Base-by-base conservation (phyloP, 2,329 filamentous ascomycete species). In the Diplodia intermedia region DNA sequence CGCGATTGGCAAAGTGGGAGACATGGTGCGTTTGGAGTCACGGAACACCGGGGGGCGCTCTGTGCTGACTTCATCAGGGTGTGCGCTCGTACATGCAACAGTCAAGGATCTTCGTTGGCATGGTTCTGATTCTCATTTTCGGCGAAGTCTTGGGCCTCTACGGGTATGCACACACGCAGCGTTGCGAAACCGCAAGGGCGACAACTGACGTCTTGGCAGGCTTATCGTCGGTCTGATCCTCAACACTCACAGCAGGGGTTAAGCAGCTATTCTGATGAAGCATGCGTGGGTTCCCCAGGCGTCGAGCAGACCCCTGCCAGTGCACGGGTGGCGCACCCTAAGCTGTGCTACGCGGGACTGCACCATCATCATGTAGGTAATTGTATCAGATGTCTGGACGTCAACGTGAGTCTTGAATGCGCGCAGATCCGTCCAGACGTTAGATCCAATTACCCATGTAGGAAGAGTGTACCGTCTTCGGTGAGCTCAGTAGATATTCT, bases 51-150 rank as follows among this genome's bases (percentile, higher is more conserved):
- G 12, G 9, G 36, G 29, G 43, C 29, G 65, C 29, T 23, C 20
- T 20, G 36, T 9, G 23, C 65, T 67, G 54, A 79, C 67, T 1
- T 9, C 12, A 12, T 53, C 69, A 88, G 86, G 88, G 95, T 70
- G 94, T 98, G 65, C 89, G 95, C 74, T 90, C 93, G 68, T 98
- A 96, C 83, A 97, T 99, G 93, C 89, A 93, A 76, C 95, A 99
- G 81, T 96, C 92, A 61, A 88, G 94, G 71, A 91, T 99, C 72
- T 99, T 97, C 75, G 95, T 99, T 61, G 95, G 95, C 80, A 98
- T 98, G 95, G 94, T 99, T 56, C 83, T 99, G 75, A 98, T 98
- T 73, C 86, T 98, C 71, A 99, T 99, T 87, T 99, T 99, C 78
- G 95, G 93, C 68, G 95, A 99, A 85, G 95, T 99, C 20, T 79